Conservation (phyloP, 805 yeast genomes). For the Kluyveromyces wickerhamii region DNA sequence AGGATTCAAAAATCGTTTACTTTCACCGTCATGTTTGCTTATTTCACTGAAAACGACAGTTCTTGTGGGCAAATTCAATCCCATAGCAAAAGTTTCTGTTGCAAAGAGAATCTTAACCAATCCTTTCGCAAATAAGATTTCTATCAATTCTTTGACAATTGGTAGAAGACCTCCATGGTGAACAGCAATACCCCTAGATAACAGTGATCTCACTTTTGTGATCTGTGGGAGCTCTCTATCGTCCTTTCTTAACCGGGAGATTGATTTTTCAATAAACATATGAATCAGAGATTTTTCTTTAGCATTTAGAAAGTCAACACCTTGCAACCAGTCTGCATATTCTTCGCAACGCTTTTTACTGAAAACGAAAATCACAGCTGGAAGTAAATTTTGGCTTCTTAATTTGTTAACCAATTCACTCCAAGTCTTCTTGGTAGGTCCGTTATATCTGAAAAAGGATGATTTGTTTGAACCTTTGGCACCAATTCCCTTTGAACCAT, state of each 20-base stretch:
- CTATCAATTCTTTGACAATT: slow-evolving; percentile 87
- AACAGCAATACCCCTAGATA: slow-evolving; percentile 88
- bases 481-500: slow-evolving; percentile 35
- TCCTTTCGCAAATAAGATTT: slow-evolving; percentile 80
- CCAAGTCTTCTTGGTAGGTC: slow-evolving; percentile 79
- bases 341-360: slow-evolving; percentile 92
- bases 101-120: slow-evolving; percentile 89
- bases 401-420: slow-evolving; percentile 61
- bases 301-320: slow-evolving; percentile 74
- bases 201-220: slow-evolving; percentile 66
- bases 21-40: slow-evolving; percentile 85
- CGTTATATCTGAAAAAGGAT: slow-evolving; percentile 41
- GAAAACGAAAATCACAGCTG: slow-evolving; percentile 89
- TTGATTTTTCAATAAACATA: slow-evolving; percentile 87
- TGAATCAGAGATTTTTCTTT: slow-evolving; percentile 85
- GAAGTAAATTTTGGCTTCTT: slow-evolving; percentile 61
- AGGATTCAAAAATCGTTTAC: slow-evolving; percentile 73
- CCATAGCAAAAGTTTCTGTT: slow-evolving; percentile 98
- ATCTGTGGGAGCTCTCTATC: slow-evolving; percentile 94
- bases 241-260: slow-evolving; percentile 78
- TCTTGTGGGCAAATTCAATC: slow-evolving; percentile 90
- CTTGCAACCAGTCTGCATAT: slow-evolving; percentile 69
- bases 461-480: slow-evolving; percentile 30
- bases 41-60: slow-evolving; percentile 86
- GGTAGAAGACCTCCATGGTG: slow-evolving; percentile 94